A percentile compares a stretch with the other conserved stretches of the same genome.
phyloP scores from a whole-genome alignment of 352 stramenopile genomes.

The Globisporangium middletonii region DNA sequence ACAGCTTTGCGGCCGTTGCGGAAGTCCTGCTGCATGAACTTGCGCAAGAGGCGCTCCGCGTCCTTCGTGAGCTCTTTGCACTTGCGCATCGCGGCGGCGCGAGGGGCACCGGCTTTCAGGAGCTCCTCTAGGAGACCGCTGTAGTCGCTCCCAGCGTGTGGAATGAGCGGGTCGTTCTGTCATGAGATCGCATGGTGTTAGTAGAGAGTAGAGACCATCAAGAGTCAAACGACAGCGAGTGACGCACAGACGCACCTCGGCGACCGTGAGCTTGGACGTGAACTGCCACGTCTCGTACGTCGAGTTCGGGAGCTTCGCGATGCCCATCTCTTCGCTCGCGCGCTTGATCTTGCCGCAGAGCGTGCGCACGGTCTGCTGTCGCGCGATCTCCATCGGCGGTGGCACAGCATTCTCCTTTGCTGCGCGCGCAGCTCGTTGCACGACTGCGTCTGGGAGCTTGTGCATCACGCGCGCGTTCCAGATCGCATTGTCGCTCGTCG shows the following conservation, averaged over 20 bases:
- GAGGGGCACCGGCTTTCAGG: constrained; percentile 60
- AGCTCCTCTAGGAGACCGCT: constrained; percentile 67
- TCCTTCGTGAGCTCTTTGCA: constrained; percentile 58
- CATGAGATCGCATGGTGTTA: neutral
- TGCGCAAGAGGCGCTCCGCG: constrained; percentile 43
- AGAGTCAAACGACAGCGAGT: neutral
- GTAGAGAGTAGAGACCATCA: too few species aligned
- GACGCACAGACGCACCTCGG: constrained; percentile 26
- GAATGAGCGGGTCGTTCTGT: constrained; percentile 58
- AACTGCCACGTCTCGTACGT: constrained; percentile 86
- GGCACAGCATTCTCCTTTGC: constrained; percentile 18
- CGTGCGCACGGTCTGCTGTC: constrained; percentile 59
- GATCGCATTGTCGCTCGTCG: constrained; percentile 19
- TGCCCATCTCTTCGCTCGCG: constrained; percentile 65
- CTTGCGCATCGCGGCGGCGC: constrained; percentile 50
- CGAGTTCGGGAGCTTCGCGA: constrained; percentile 73
- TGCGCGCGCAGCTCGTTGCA: constrained; percentile 7
- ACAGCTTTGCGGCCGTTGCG: constrained; percentile 27
- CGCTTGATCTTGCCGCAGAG: constrained; percentile 66
- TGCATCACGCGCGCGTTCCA: constrained; percentile 48
- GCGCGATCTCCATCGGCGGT: constrained; percentile 56
- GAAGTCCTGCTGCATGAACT: constrained; percentile 42
- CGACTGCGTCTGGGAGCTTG: constrained; percentile 14
- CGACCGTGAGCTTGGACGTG: constrained; percentile 63
- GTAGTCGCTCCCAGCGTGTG: constrained; percentile 65